These are phyloP conservation scores for Xanthoparmelia taractica DNA, from an alignment of 495 filamentous ascomycete genomes.

Conservation along the genomic window DNA sequence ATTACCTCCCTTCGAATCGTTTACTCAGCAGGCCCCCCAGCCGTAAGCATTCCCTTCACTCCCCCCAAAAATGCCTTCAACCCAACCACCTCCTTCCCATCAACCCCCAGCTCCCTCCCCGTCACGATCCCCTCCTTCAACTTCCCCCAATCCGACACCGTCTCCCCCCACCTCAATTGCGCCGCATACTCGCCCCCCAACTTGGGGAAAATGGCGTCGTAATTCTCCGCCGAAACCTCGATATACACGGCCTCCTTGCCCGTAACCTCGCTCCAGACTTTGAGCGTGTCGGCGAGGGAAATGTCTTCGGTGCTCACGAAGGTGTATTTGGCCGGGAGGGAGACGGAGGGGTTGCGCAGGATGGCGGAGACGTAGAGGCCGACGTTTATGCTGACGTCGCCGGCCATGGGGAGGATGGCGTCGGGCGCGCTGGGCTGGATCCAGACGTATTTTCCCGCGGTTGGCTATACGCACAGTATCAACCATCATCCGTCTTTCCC, in stretches of 20 bases:
- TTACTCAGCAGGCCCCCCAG: not conserved
- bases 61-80: not conserved
- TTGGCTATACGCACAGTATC: too few species aligned
- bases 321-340: too few species aligned
- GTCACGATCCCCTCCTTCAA: not conserved
- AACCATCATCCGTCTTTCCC: too few species aligned
- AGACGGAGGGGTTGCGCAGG: not conserved
- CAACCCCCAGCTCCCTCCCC: not conserved
- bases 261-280: not conserved
- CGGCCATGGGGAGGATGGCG: not conserved
- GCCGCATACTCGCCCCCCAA: not conserved
- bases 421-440: not conserved
- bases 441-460: not conserved
- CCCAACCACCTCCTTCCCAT: not conserved
- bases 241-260: not conserved
- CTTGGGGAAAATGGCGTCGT: not conserved
- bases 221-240: not conserved
- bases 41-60: not conserved
- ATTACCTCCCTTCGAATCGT: not conserved
- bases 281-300: not conserved
- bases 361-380: not conserved
- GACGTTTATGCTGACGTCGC: not conserved
- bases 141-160: not conserved
- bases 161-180: not conserved
- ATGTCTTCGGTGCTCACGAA: too few species aligned